Percentiles rank a stretch among this genome's conserved stretches.
phyloP scores from a whole-genome alignment of 805 yeast species.

The Brettanomyces anomalus region DNA sequence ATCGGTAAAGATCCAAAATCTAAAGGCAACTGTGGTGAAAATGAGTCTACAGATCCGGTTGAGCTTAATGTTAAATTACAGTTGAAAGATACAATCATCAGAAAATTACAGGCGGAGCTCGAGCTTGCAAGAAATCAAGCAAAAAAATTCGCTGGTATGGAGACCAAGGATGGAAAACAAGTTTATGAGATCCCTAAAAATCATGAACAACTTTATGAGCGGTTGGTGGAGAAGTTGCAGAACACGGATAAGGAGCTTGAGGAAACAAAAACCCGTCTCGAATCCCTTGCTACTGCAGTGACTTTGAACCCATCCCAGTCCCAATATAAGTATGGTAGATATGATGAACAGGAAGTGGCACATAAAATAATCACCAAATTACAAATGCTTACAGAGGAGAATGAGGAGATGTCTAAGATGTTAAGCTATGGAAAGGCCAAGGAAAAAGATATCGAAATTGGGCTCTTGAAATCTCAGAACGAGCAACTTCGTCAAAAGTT shows the following conservation, averaged over 20 bases:
- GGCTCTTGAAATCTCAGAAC: slow-evolving; percentile 45
- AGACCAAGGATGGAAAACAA: slow-evolving; percentile 6
- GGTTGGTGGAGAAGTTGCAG: slow-evolving; percentile 20
- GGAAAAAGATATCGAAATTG: slow-evolving; percentile 60
- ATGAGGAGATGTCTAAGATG: slow-evolving; percentile 60
- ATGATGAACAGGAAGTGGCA: slow-evolving; percentile 66
- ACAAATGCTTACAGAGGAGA: slow-evolving; percentile 54
- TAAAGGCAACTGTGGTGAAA: too few relatives aligned
- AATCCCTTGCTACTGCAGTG: slow-evolving; percentile 49
- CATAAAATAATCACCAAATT: slow-evolving; percentile 62
- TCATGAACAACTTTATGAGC: slow-evolving; percentile 24
- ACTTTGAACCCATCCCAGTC: slow-evolving; percentile 40
- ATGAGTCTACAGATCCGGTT: slow-evolving; percentile 20
- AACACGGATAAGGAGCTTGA: slow-evolving; percentile 37
- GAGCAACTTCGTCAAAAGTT: slow-evolving; percentile 33
- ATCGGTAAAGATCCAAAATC: too few relatives aligned
- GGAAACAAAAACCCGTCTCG: slow-evolving; percentile 55
- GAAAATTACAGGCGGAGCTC: slow-evolving; percentile 36
- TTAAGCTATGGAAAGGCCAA: slow-evolving; percentile 69
- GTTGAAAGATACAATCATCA: slow-evolving; percentile 45
- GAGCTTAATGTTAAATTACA: slow-evolving; percentile 40
- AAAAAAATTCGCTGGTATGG: slow-evolving; percentile 27
- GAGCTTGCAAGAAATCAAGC: slow-evolving; percentile 33
- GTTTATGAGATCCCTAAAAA: slow-evolving; percentile 25
- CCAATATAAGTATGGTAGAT: slow-evolving; percentile 46